phyloP scores from a whole-genome alignment of 805 yeast genomes.

The Yamadazyma phyllophila region DNA sequence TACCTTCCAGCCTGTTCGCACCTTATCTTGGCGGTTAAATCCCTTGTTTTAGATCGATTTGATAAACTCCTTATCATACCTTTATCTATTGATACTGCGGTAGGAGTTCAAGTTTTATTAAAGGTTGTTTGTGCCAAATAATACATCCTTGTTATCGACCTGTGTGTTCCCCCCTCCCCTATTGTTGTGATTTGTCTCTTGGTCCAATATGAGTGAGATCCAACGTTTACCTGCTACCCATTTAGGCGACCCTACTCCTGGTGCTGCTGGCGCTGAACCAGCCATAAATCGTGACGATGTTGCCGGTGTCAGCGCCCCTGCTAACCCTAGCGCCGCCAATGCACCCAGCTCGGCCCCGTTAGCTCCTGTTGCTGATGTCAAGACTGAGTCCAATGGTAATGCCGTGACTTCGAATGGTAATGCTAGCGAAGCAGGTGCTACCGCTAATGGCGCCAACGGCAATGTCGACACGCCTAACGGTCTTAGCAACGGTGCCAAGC shows the following conservation, averaged over 20 bases:
- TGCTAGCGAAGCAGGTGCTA: not conserved
- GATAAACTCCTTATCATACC: not conserved
- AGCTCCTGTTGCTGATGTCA: not conserved
- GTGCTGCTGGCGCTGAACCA: not conserved
- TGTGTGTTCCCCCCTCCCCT: not conserved
- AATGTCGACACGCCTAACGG: not conserved
- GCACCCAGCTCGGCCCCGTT: no score
- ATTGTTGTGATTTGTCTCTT: not conserved
- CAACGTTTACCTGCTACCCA: constrained; percentile 11
- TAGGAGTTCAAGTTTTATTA: not conserved
- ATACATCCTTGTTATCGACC: no score
- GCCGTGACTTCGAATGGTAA: not conserved
- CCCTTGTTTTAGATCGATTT: not conserved
- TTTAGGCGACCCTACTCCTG: not conserved
- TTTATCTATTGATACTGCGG: not conserved
- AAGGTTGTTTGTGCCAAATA: not conserved
- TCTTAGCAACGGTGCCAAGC: constrained; percentile 14
- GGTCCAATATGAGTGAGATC: constrained; percentile 12
- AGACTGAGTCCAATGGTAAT: not conserved
- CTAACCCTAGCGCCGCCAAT: no score
- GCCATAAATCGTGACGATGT: not conserved
- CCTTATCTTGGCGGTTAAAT: no score
- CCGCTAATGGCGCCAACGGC: not conserved
- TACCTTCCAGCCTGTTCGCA: no score
- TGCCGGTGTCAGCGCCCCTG: no score